Base-by-base conservation (phyloP, 2,329 filamentous ascomycete genomes). In the Phaeosphaeria sp. region DNA sequence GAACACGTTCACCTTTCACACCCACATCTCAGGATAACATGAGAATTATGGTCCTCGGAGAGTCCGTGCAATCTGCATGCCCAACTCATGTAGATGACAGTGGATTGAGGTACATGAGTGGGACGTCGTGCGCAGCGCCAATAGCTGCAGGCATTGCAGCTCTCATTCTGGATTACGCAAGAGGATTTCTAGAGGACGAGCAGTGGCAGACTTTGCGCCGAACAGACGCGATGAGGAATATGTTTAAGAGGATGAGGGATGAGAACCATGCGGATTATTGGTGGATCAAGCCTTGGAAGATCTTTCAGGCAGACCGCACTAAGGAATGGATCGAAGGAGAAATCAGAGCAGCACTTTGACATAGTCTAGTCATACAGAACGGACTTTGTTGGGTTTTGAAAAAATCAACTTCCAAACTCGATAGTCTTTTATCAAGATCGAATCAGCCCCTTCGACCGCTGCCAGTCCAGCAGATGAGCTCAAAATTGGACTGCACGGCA, bases 291-390 rank as follows among this genome's bases (percentile, higher is more conserved):
- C 44, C 36, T 11, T 54, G 51, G 51, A 20, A 46, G 13, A 47
- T 30, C 43, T 54, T 54, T 15, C 27, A 48, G 9, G 6, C 25
- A 10, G 39, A 48, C 2, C 30, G 20, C 11, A 21, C 42, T 4
- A 36, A 48, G 36, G 51, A 36, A n/a, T 54, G 51, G 51, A 48
- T 54, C 17, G 33, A 54, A 20, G 51, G 43, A 22, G 51, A 54
- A 30, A 42, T 54, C 20, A 53, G 36, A 39, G 30, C 41, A 9
- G 13, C 22, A 7, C 42, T 53, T 27, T 27, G 25, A 27, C 25
- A 27, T 9, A 4, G 4, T 27, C 25, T 27, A 9, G 4, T 27
- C 9, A 27, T 27, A 27, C 25, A 27, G 25, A 27, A 15, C 15
- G n/a, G n/a, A 43, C 20, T 15, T 43, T 43, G 5, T 27, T 27